A percentile compares a stretch with the other conserved stretches of the same genome.
phyloP scores from a whole-genome alignment of 2,329 filamentous ascomycete genomes.

The Biscogniauxia sp. region DNA sequence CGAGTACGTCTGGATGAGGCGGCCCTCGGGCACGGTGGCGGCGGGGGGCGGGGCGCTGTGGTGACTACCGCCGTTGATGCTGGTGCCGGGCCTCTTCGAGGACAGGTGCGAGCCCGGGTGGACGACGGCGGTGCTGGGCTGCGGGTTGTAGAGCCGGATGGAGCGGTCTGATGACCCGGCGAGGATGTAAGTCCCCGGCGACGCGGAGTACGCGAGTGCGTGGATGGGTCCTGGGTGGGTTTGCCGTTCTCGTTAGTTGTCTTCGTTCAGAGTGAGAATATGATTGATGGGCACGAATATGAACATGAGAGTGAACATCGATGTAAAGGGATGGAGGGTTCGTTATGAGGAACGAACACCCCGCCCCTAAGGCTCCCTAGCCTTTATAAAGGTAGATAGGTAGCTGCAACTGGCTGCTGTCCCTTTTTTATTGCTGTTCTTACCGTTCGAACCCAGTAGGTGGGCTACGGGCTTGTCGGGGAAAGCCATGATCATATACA shows the following conservation, averaged over 20 bases:
- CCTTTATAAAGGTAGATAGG: too few species aligned
- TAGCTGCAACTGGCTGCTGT: too few species aligned
- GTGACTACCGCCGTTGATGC: too few species aligned
- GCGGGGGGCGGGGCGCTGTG: too few species aligned
- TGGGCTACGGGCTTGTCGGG: conserved; percentile 50
- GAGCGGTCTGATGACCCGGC: conserved; percentile 83
- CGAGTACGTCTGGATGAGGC: conserved; percentile 81
- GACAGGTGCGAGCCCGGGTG: conserved; percentile 12
- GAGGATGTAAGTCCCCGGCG: conserved; percentile 73
- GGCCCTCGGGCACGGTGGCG: conserved; percentile 43
- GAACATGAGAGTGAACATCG: too few species aligned
- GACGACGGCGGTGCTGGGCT: conserved; percentile 40
- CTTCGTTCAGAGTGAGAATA: background rate
- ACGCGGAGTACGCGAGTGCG: conserved; percentile 69
- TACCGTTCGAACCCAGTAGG: conserved; percentile 58
- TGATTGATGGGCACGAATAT: too few species aligned
- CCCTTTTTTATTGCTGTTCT: conserved; percentile 9
- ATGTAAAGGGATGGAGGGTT: too few species aligned
- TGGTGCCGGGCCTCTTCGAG: conserved; percentile 7
- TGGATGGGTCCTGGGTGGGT: conserved; percentile 62
- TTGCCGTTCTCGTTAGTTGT: conserved; percentile 3
- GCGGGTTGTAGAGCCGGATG: conserved; percentile 83
- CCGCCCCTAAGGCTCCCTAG: too few species aligned
- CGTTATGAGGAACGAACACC: too few species aligned
- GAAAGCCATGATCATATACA: conserved; percentile 36